phyloP scores from a whole-genome alignment of 176 grass and related monocot genomes.

The Avena eriantha region DNA sequence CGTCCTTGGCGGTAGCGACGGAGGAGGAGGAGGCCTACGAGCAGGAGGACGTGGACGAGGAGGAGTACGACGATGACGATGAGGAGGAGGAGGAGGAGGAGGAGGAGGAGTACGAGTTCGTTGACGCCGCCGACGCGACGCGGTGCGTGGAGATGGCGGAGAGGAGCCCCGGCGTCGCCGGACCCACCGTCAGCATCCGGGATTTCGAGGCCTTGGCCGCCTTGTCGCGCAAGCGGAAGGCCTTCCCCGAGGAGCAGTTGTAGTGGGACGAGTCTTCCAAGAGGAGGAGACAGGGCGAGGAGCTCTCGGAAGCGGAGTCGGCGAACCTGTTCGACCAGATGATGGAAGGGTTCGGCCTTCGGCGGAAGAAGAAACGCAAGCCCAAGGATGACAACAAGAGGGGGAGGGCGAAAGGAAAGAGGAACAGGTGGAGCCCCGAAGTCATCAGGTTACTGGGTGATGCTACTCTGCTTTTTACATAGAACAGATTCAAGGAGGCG shows the following conservation, averaged over 20 bases:
- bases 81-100: slow-evolving; percentile 39
- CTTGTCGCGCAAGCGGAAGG: slow-evolving; percentile 66
- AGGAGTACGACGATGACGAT: slow-evolving; percentile 39
- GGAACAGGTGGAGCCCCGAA: slow-evolving; percentile 65
- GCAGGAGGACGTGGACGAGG: slow-evolving; percentile 10
- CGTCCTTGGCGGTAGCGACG: neutral
- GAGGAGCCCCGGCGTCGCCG: neutral
- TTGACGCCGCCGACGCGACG: slow-evolving; percentile 45
- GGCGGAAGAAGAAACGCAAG: slow-evolving; percentile 49
- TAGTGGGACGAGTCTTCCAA: slow-evolving; percentile 59
- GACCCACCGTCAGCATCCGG: slow-evolving; percentile 10
- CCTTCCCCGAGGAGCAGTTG: slow-evolving; percentile 46
- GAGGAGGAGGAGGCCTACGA: neutral
- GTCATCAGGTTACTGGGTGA: slow-evolving; percentile 77
- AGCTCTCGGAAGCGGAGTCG: slow-evolving; percentile 68
- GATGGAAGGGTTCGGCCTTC: slow-evolving; percentile 84
- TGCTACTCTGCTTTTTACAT: slow-evolving; percentile 75
- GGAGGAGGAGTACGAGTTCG: slow-evolving; percentile 51
- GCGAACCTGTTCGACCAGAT: slow-evolving; percentile 78
- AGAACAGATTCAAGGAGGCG: slow-evolving; percentile 75
- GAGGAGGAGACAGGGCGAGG: slow-evolving; percentile 53
- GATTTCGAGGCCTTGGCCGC: slow-evolving; percentile 68
- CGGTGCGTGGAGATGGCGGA: slow-evolving; percentile 52
- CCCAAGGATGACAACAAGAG: slow-evolving; percentile 58
- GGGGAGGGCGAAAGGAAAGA: slow-evolving; percentile 77